phyloP scores from a whole-genome alignment of 225 moss, liverwort and hornwort species.

The Bryoerythrophyllum caledonicum region DNA sequence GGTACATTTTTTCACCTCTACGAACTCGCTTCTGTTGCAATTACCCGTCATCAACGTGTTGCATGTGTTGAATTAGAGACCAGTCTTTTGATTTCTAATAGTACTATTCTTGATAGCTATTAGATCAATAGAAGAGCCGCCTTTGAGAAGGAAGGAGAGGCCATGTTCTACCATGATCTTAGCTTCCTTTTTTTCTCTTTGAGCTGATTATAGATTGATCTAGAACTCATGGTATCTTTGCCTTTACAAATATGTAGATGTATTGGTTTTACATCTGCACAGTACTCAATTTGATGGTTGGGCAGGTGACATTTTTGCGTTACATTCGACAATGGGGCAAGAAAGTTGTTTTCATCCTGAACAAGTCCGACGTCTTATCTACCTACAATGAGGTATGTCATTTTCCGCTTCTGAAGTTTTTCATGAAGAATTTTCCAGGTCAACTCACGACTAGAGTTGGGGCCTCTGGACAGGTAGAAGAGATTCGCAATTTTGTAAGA shows the following conservation, averaged over 20 bases:
- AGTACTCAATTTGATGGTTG: conserved; percentile 19
- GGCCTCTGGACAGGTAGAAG: conserved; percentile 65
- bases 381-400: conserved; percentile 63
- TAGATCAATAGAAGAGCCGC: too few species aligned
- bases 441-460: conserved; percentile 9
- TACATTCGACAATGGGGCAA: conserved; percentile 99
- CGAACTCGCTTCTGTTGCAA: background rate
- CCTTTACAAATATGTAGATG: background rate
- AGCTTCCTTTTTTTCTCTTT: too few species aligned
- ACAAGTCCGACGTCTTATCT: conserved; percentile 88
- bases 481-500: conserved; percentile 72
- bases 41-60: background rate
- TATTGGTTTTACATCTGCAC: conserved; percentile 5
- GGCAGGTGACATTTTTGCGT: conserved; percentile 80
- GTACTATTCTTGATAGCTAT: too few species aligned
- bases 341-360: conserved; percentile 92
- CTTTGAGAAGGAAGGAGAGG: too few species aligned
- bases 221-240: too few species aligned
- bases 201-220: too few species aligned
- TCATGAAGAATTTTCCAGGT: background rate
- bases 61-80: background rate
- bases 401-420: background rate
- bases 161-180: too few species aligned
- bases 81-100: too few species aligned
- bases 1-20: conserved; percentile 44